Base-by-base conservation (phyloP, 306 rosid species). In the Albizia julibrissin region DNA sequence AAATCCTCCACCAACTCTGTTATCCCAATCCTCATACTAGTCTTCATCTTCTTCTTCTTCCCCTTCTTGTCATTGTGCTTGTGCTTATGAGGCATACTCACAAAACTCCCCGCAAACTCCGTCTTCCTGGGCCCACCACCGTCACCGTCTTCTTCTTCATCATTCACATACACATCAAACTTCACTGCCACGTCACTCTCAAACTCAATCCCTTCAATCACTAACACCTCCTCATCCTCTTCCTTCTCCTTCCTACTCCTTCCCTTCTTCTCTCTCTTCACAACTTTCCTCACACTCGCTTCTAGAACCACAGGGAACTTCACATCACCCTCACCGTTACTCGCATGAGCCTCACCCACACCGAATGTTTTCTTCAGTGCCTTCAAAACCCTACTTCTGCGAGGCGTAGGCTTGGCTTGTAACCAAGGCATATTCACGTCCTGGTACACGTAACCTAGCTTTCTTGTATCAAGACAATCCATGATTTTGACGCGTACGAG, bases 61-160 rank as follows among this genome's bases (percentile, higher is more conserved):
- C 50, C 88, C 50, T 21, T 1, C 12, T 42, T 54, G 29, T 22
- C 52, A 12, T 4, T 52, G 22, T 31, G 77, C 78, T 67, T 81
- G 68, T 91, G 75, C n/a, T 67, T 49, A 70, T 69, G 97, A 0
- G 84, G 90, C 54, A 91, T 85, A n/a, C 81, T 91, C 81, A 94
- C 94, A 80, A 92, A 92, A 77, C 93, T 91, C 0, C 95, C 97
- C 0, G 93, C 94, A 78, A 87, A 94, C 83, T 94, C 95, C 0
- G 86, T 81, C 47, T 85, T 71, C 31, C 67, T 87, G 0, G 91
- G 87, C 1, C 78, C 85, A 33, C 13, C 31, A 31, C 31, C 31
- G 22, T 4, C 52, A 3, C 19, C 50, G 0, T 11, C 74, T 3
- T 86, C 97, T 33, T 92, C 90, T 54, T 91, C 90, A 40, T 90